phyloP scores from a whole-genome alignment of 2,329 filamentous ascomycete genomes.

The Lachnellula arida region DNA sequence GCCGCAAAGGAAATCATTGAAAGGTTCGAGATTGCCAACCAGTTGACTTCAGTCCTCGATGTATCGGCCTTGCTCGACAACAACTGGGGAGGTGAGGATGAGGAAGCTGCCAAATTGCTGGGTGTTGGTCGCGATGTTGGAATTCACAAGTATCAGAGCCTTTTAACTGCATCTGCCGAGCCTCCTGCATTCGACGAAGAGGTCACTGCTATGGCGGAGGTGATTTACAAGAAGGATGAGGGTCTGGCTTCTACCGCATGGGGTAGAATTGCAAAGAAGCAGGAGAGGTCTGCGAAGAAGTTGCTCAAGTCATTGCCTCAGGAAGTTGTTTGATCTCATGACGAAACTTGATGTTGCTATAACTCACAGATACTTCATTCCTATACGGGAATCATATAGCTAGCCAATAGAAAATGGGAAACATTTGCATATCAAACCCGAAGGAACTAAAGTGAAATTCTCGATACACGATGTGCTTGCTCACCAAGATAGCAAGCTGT shows the following conservation, averaged over 20 bases:
- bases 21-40: slow-evolving; percentile 15
- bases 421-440: not conserved
- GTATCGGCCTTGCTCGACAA: slow-evolving; percentile 8
- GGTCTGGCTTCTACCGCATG: slow-evolving; percentile 9
- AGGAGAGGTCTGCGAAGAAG: slow-evolving; percentile 20
- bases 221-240: not conserved
- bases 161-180: slow-evolving; percentile 2
- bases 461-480: too few species aligned
- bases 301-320: slow-evolving; percentile 13
- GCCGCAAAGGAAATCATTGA: slow-evolving; percentile 14
- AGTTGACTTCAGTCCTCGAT: slow-evolving; percentile 16
- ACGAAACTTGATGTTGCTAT: not conserved
- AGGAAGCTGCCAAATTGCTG: slow-evolving; percentile 10
- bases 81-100: slow-evolving; percentile 17
- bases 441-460: too few species aligned
- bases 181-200: slow-evolving; percentile 5
- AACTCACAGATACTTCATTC: not conserved
- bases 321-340: not conserved
- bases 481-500: too few species aligned
- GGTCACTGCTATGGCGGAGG: slow-evolving; percentile 3
- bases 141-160: slow-evolving; percentile 17
- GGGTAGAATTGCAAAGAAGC: slow-evolving; percentile 21
- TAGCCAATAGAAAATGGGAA: not conserved
- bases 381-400: not conserved
- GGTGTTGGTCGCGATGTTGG: slow-evolving; percentile 18